Conservation (phyloP, 768 basidiomycete genomes). For the Suillus sp. region DNA sequence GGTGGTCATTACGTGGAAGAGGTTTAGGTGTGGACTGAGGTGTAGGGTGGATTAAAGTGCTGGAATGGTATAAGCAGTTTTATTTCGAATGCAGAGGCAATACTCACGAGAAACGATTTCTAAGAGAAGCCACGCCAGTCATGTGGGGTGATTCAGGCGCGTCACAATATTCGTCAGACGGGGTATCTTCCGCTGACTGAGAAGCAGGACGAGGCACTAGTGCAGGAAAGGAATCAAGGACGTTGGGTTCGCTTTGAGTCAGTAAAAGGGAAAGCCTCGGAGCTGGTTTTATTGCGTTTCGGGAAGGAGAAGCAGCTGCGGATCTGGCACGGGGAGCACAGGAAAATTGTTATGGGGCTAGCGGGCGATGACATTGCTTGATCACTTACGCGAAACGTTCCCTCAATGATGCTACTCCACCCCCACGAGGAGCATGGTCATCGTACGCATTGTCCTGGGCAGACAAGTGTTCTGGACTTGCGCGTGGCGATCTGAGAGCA, state of each 20-base stretch:
- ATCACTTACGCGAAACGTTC: constrained; percentile 8
- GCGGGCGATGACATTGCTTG: background rate
- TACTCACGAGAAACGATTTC: constrained; percentile 53
- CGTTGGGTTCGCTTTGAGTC: constrained; percentile 24
- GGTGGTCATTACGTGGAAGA: constrained; percentile 18
- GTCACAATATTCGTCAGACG: background rate
- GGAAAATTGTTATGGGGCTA: background rate
- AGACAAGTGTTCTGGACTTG: constrained; percentile 24
- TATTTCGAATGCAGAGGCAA: constrained; percentile 23
- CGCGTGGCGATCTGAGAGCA: constrained; percentile 21
- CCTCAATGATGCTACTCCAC: constrained; percentile 7
- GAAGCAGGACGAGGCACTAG: constrained; percentile 20
- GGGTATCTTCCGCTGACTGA: background rate
- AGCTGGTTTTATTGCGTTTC: constrained; percentile 21
- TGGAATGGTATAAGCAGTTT: constrained; percentile 11
- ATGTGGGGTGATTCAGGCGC: constrained; percentile 5
- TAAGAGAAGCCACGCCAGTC: constrained; percentile 43
- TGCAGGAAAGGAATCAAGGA: constrained; percentile 18
- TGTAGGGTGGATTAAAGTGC: constrained; percentile 37
- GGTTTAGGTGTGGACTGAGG: constrained; percentile 31
- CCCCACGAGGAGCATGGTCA: constrained; percentile 15
- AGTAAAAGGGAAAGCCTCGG: constrained; percentile 20
- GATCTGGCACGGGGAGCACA: constrained; percentile 17
- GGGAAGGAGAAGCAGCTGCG: constrained; percentile 18
- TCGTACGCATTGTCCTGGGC: constrained; percentile 16